Evolutionary conservation across 257 asterid species (phyloP), one percentile per base, ranked within the genome.

Genomic region (Osmanthus fragrans): DNA sequence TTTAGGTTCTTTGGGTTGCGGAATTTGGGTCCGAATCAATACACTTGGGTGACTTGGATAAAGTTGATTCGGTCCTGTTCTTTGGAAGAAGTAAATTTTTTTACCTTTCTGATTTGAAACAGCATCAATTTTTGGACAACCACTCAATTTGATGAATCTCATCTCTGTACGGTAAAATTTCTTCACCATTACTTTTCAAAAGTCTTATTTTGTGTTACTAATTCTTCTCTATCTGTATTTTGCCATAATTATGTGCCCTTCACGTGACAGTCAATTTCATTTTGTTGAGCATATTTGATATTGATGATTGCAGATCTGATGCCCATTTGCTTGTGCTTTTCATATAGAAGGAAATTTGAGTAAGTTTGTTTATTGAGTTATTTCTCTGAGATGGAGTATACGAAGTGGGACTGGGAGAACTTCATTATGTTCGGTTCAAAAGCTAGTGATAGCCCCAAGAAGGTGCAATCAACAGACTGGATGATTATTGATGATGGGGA

Each of bases 351-450:
- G 49, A 51, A 36, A 70, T 77, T 80, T 77, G 71, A 79, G 64
- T 81, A 71, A 82, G 72, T 49, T 76, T 39, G 32, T 64, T 77
- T 63, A 25, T 80, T 80, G 87, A 85, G 80, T 80, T 80, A 73
- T 58, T 79, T 79, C 19, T 54, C 86, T 73, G 92, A 84, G 86
- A 93, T 91, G 96, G 98, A 93, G 87, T 90, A 76, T 83, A 73
- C 89, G 4, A 90, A 86, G 87, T 93, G 96, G 93, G 98, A 86
- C 71, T 93, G 92, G 92, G 94, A 87, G 63, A 88, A 87, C 84
- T 70, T 87, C 36, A 91, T 77, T 34, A 76, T 82, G 32, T 85
- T 80, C 65, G 87, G 91, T 77, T 82, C 96, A 27, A 90, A 90
- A 82, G 77, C 87, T 29, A 82, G 82, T 45, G 92, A 86, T 76